Evolutionary conservation across 1,284 basidiomycete species (phyloP), one percentile per base, ranked within the genome.

Genomic region (Hortiboletus rubellus): DNA sequence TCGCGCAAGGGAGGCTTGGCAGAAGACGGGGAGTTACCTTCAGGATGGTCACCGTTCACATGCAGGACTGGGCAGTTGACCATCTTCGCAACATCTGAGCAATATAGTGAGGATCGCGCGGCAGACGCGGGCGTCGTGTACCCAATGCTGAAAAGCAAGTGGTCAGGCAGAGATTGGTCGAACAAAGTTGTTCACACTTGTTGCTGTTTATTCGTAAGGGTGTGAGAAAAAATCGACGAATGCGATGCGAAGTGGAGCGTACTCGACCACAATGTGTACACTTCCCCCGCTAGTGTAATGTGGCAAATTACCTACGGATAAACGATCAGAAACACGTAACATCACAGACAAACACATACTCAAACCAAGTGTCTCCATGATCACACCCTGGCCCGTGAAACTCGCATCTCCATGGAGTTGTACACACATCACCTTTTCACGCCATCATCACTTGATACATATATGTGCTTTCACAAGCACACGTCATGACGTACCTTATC

Each of bases 251-350:
- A 15, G 46, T 38, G 44, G 22, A 11, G 80, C 88, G 70, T 71
- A 94, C 90, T 96, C 94, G 46, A 96, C 91, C n/a, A 96, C 91
- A 47, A 96, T 75, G 73, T 95, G 92, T 3, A 96, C 83, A 38
- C 87, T 92, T 33, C 94, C 94, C 2, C 94, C 94, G 57, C 87
- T 91, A 0, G 91, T 94, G 67, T 87, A 96, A 72, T 96, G 92
- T 0, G 94, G 94, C 44, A 94, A 73, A 66, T 92, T 89, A 65
- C 88, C 88, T 91, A 46, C 12, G 3, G 63, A 67, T 4, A 46
- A 45, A 5, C 7, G 6, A 24, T 58, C 46, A 56, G 52, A 57
- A 55, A 54, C 7, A 41, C 14, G 31, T 14, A 12, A 4, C 5
- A 38, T 12, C 6, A 31, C 15, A 30, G 22, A 42, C n/a, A 10